Percentiles rank a stretch among this genome's conserved stretches.
phyloP scores from a whole-genome alignment of 2,329 filamentous ascomycete genomes.

The Neurospora sp. region DNA sequence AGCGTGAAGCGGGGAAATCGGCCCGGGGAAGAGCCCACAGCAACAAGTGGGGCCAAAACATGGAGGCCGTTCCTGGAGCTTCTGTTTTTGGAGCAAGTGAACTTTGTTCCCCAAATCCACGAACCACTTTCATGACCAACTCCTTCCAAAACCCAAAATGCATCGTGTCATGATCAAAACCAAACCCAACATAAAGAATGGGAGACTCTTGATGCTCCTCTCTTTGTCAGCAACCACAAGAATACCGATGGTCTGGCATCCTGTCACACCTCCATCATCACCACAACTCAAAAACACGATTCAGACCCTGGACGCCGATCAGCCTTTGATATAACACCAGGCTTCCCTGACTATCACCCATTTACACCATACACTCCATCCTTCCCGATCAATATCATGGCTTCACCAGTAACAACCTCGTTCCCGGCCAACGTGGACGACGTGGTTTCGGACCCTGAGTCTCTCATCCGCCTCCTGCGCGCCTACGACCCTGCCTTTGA shows the following conservation, averaged over 20 bases:
- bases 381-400: neutral
- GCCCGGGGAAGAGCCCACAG: neutral
- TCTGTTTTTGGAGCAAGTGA: neutral
- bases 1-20: neutral
- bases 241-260: neutral
- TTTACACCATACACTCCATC: neutral
- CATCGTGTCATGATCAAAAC: neutral
- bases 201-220: neutral
- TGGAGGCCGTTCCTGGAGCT: neutral
- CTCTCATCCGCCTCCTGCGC: conserved; percentile 22
- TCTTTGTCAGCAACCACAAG: neutral
- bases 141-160: no score
- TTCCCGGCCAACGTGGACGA: neutral
- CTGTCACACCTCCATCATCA: neutral
- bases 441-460: conserved; percentile 15
- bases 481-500: conserved; percentile 26
- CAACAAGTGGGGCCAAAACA: neutral
- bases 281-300: neutral
- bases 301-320: neutral
- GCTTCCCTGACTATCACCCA: neutral
- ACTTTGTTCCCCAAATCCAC: neutral
- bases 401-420: neutral
- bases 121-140: neutral
- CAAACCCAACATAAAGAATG: neutral
- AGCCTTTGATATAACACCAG: neutral